A percentile compares a stretch with the other conserved stretches of the same genome.
Conservation (phyloP, 140 eudicot genomes). For the Bidens hawaiensis region DNA sequence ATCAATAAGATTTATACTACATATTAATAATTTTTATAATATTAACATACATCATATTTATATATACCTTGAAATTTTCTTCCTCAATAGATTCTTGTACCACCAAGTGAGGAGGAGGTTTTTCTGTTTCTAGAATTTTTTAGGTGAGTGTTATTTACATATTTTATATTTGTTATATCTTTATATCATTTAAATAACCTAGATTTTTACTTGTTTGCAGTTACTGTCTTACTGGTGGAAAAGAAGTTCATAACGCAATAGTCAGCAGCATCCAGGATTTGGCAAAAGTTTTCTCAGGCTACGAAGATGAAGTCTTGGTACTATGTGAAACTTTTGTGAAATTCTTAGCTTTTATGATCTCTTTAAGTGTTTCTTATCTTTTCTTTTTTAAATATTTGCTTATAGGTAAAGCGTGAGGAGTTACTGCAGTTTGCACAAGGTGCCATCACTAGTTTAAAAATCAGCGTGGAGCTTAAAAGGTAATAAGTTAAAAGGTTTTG, state of each 20-base stretch:
- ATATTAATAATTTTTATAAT: not conserved
- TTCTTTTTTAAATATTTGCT: not conserved
- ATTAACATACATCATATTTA: not conserved
- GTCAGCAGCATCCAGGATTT: too few relatives aligned
- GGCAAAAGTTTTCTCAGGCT: too few relatives aligned
- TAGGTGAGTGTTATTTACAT: constrained; percentile 42
- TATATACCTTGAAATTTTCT: not conserved
- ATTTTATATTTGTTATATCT: constrained; percentile 10
- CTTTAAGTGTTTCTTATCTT: not conserved
- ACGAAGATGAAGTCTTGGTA: constrained; percentile 97
- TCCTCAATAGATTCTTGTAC: constrained; percentile 69
- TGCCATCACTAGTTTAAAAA: constrained; percentile 84
- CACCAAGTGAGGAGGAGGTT: constrained; percentile 93
- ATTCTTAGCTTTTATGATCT: not conserved
- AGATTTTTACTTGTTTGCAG: constrained; percentile 35
- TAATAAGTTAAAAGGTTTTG: constrained; percentile 14
- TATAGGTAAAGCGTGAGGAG: constrained; percentile 89
- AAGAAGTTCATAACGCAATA: too few relatives aligned
- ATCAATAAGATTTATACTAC: not conserved
- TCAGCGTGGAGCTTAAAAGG: constrained; percentile 78
- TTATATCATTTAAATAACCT: not conserved
- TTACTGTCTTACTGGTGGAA: too few relatives aligned
- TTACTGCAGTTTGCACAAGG: constrained; percentile 89
- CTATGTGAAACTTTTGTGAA: constrained; percentile 8
- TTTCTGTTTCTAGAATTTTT: constrained; percentile 72